Evolutionary conservation across 805 yeast genomes (phyloP).

Genomic region (Candida saitoana): DNA sequence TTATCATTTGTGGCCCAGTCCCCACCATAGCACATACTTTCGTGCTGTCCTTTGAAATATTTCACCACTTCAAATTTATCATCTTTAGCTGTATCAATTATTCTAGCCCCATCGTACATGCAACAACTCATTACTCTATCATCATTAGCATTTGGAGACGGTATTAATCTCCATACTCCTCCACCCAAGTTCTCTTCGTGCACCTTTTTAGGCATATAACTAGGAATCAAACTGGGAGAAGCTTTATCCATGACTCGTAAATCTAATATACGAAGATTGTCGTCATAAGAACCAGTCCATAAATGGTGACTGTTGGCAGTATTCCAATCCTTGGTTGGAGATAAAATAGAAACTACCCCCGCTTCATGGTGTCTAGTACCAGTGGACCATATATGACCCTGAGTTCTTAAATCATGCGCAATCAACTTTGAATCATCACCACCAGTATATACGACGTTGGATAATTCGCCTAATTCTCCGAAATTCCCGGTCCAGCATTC

Average conservation of each 20-base stretch:
- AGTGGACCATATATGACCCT: conserved; percentile 37
- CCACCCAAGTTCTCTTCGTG: conserved; percentile 65
- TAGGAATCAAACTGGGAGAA: conserved; percentile 35
- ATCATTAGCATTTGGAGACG: conserved; percentile 42
- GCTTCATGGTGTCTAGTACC: conserved; percentile 70
- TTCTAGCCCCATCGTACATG: conserved; percentile 92
- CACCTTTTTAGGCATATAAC: conserved; percentile 48
- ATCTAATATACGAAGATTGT: conserved; percentile 65
- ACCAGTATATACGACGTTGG: conserved; percentile 69
- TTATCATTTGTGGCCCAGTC: conserved; percentile 63
- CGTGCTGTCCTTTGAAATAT: conserved; percentile 65
- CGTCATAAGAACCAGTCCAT: conserved; percentile 94
- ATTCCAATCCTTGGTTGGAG: conserved; percentile 42
- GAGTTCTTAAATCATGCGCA: conserved; percentile 61
- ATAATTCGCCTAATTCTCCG: conserved; percentile 51
- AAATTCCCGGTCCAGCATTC: conserved; percentile 90
- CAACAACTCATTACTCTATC: conserved; percentile 72
- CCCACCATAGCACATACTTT: conserved; percentile 94
- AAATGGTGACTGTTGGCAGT: conserved; percentile 41
- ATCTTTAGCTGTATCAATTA: conserved; percentile 34
- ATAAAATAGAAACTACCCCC: conserved; percentile 81
- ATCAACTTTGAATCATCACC: conserved; percentile 82
- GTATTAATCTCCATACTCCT: conserved; percentile 91
- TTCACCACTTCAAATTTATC: conserved; percentile 26
- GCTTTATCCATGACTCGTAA: conserved; percentile 46